Evolutionary conservation across 176 grass and related monocot species (phyloP).

Genomic region (Oryza glumipatula): DNA sequence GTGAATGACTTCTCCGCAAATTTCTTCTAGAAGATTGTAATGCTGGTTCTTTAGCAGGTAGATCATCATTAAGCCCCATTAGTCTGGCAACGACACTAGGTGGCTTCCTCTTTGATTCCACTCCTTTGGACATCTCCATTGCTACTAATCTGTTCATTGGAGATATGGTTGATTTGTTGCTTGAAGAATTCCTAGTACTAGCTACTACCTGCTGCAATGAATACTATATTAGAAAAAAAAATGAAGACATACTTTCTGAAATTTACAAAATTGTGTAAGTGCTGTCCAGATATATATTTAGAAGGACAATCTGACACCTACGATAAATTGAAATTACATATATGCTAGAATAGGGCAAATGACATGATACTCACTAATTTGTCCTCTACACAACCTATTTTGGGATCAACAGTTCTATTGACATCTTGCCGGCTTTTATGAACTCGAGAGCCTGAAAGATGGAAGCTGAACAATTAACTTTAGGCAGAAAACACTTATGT

Average conservation of each 20-base stretch:
- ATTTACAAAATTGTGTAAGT: neutral
- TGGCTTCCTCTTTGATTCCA: slow-evolving; percentile 67
- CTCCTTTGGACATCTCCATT: slow-evolving; percentile 63
- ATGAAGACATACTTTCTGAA: slow-evolving; percentile 3
- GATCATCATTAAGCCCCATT: slow-evolving; percentile 93
- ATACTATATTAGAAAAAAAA: slow-evolving; percentile 20
- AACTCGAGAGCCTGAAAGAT: slow-evolving; percentile 59
- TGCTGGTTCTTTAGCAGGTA: slow-evolving; percentile 52
- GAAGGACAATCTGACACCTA: slow-evolving; percentile 10
- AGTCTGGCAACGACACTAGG: slow-evolving; percentile 79
- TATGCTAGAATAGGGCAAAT: neutral
- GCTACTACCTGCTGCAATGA: slow-evolving; percentile 36
- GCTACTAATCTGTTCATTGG: slow-evolving; percentile 67
- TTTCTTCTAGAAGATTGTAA: slow-evolving; percentile 48
- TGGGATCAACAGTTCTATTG: slow-evolving; percentile 42
- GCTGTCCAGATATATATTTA: neutral
- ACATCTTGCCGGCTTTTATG: slow-evolving; percentile 46
- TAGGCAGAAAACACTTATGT: neutral
- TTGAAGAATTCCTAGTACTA: slow-evolving; percentile 41
- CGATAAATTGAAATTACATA: slow-evolving; percentile 19
- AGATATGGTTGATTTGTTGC: slow-evolving; percentile 61
- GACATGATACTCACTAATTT: slow-evolving; percentile 58
- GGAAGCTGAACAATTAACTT: neutral
- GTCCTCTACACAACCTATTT: slow-evolving; percentile 52
- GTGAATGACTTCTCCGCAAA: slow-evolving; percentile 45